Evolutionary conservation across 2,329 filamentous ascomycete genomes (phyloP).

Genomic region (Botrytis fabae): DNA sequence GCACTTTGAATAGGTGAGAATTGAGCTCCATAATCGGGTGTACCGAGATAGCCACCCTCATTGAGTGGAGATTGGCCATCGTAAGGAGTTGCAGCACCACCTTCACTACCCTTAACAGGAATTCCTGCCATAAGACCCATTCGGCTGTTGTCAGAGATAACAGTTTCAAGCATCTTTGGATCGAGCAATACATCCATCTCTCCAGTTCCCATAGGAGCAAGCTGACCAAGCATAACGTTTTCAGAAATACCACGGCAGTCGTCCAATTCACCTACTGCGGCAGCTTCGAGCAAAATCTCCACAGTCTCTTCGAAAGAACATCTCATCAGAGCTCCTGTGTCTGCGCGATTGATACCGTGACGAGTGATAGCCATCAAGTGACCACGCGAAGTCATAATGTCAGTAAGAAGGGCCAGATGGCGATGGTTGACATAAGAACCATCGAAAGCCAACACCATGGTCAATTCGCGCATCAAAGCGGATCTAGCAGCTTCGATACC

Average conservation of each 20-base stretch:
- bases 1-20: conserved; percentile 77
- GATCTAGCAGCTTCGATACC: conserved; percentile 93
- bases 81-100: conserved; percentile 91
- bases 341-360: conserved; percentile 96
- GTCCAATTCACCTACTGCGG: conserved; percentile 90
- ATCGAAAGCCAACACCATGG: conserved; percentile 92
- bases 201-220: conserved; percentile 95
- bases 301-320: conserved; percentile 99
- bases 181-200: conserved; percentile 94
- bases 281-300: conserved; percentile 94
- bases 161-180: conserved; percentile 91
- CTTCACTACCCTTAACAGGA: conserved; percentile 72
- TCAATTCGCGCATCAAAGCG: conserved; percentile 84
- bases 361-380: conserved; percentile 94
- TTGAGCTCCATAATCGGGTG: conserved; percentile 59
- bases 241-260: conserved; percentile 98
- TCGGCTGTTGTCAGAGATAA: conserved; percentile 87
- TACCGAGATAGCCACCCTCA: conserved; percentile 66
- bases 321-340: conserved; percentile 97
- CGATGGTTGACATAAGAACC: conserved; percentile 99
- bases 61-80: conserved; percentile 80
- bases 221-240: conserved; percentile 96
- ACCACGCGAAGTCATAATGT: conserved; percentile 96
- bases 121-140: conserved; percentile 80
- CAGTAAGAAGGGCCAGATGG: conserved; percentile 89